Base-by-base conservation (phyloP, 495 filamentous ascomycete genomes). In the Xylaria grammica region DNA sequence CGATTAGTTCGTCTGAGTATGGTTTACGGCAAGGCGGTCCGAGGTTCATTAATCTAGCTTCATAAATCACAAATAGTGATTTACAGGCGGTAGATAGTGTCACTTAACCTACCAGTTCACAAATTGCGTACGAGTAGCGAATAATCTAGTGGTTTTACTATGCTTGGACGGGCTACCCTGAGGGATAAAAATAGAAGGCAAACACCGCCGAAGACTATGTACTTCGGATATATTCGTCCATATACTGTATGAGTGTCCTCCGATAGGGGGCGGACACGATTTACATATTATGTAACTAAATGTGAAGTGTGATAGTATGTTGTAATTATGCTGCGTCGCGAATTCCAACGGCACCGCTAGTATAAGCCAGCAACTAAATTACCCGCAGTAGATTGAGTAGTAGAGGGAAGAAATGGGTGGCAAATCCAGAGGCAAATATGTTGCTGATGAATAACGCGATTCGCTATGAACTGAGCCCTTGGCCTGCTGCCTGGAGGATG, bases 401-500 rank as follows among this genome's bases (percentile, higher is more conserved):
- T 29, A 17, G 2, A 29, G 22, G 19, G 17, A 58, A 26, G 2
- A 8, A 32, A 20, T 36, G 7, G 27, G 27, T 27, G 5, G 24
- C 20, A 6, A 32, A 48, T 13, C 1, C 15, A 2, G n/a, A 34
- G 27, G 10, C n/a, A 11, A 27, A 50, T 46, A 8, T 15, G 48
- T 48, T 48, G 17, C 1, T 20, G 27, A 15, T 15, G 40, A 50
- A 30, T 30, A 1, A 20, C 13, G 3, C 17, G 27, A 27, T 8
- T 29, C 26, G 48, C 63, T 22, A 72, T 27, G 57, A 49, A 42
- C 68, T 69, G 48, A 67, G 22, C 8, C 64, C 70, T 48, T 59
- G 55, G 27, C 76, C 77, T 1, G 78, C 85, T 59, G 91, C 91
- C 70, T 93, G 89, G 27, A 97, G 80, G 57, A 96, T 85, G 58